Percentiles rank a stretch among this genome's conserved stretches.
Conservation (phyloP, 306 rosid genomes). For the Glycine soja region DNA sequence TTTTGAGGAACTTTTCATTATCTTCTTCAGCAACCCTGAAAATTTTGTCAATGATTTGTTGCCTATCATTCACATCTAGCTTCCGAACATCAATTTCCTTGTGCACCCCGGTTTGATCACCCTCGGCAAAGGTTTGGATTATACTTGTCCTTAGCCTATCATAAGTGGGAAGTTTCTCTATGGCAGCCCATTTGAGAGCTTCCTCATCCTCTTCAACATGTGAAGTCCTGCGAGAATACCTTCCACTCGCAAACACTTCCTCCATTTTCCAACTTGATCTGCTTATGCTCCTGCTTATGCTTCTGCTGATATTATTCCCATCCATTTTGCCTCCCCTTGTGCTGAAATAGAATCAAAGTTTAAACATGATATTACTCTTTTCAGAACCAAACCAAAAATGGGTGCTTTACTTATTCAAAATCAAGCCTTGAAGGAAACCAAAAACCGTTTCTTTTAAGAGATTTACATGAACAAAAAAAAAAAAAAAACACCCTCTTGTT, state of each 20-base stretch:
- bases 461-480: too few species aligned
- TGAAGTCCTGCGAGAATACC: conserved; percentile 63
- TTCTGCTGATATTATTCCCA: conserved; percentile 54
- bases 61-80: conserved; percentile 74
- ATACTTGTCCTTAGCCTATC: conserved; percentile 82
- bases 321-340: conserved; percentile 58
- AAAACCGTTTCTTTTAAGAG: background rate
- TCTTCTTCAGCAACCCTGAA: conserved; percentile 94
- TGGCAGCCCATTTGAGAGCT: conserved; percentile 96
- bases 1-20: conserved; percentile 78
- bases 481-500: too few species aligned
- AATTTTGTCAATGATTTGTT: conserved; percentile 71
- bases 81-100: conserved; percentile 81
- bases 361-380: too few species aligned
- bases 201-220: conserved; percentile 80
- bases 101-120: conserved; percentile 54
- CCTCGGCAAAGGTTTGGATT: conserved; percentile 58
- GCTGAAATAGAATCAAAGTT: conserved; percentile 1
- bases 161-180: conserved; percentile 88
- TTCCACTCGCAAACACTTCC: conserved; percentile 65
- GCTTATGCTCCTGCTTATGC: conserved; percentile 71
- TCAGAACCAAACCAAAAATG: too few species aligned
- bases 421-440: conserved; percentile 6
- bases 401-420: background rate
- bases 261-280: conserved; percentile 84